Percentiles rank a stretch among this genome's conserved stretches.
Conservation (phyloP, 2,329 filamentous ascomycete species). For the Trichoderma breve region DNA sequence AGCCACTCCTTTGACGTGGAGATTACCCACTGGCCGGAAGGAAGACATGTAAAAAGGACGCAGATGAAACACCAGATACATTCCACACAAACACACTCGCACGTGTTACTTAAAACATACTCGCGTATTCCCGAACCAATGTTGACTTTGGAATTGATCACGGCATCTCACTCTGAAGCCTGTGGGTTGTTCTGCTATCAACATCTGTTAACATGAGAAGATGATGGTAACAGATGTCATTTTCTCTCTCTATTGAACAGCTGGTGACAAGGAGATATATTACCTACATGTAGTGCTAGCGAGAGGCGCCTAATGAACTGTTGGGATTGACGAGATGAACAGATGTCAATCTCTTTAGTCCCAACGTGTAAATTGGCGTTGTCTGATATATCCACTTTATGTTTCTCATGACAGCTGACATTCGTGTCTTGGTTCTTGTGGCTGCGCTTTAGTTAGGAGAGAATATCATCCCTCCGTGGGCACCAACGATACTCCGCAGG, state of each 20-base stretch:
- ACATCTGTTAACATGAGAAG: not conserved
- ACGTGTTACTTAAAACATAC: not conserved
- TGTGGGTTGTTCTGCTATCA: not conserved
- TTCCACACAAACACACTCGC: not conserved
- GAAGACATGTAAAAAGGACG: not conserved
- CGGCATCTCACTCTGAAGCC: not conserved
- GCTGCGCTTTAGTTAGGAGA: not conserved
- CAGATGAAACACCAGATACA: not conserved
- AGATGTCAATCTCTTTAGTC: not conserved
- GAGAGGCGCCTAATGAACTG: not conserved
- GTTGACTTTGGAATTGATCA: not conserved
- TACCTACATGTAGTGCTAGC: not conserved
- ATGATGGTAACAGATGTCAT: not conserved
- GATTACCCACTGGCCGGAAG: not conserved
- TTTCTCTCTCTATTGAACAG: not conserved
- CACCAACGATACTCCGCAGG: not conserved
- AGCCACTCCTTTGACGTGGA: not conserved
- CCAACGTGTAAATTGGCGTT: not conserved
- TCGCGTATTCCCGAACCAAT: not conserved
- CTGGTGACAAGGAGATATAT: not conserved
- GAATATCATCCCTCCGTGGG: not conserved
- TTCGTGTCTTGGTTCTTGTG: not conserved
- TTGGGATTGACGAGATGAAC: not conserved
- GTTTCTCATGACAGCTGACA: not conserved
- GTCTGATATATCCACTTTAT: not conserved